phyloP scores from a whole-genome alignment of 1,284 basidiomycete genomes.

The Ceraceosorus guamensis region DNA sequence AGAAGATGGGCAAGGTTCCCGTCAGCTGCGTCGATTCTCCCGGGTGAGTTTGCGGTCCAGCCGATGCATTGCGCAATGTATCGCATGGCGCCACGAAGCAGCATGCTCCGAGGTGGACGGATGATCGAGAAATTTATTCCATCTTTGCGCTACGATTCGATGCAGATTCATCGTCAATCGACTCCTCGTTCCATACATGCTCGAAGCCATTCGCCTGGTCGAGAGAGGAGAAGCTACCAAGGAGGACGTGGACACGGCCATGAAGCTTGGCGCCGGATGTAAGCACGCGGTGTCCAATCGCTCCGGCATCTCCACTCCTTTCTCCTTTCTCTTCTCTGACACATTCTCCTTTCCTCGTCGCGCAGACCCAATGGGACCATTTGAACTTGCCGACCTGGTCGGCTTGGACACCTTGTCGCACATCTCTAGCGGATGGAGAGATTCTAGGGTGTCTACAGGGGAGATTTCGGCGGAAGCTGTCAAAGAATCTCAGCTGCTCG shows the following conservation, averaged over 20 bases:
- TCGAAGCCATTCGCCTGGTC: slow-evolving; percentile 57
- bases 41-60: slow-evolving; percentile 17
- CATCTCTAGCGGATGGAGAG: slow-evolving; percentile 56
- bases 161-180: slow-evolving; percentile 55
- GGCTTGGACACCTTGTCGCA: slow-evolving; percentile 52
- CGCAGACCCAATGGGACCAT: slow-evolving; percentile 52
- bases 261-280: slow-evolving; percentile 58
- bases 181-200: slow-evolving; percentile 55
- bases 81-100: no score
- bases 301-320: background rate
- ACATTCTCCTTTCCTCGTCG: background rate
- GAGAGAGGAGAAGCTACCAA: slow-evolving; percentile 57
- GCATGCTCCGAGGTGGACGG: no score
- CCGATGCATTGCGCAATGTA: no score
- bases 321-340: background rate
- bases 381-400: slow-evolving; percentile 57
- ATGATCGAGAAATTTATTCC: no score
- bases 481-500: slow-evolving; percentile 51
- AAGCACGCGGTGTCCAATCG: slow-evolving; percentile 15
- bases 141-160: no score
- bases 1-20: slow-evolving; percentile 55
- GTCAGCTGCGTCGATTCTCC: slow-evolving; percentile 55
- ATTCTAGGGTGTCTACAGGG: slow-evolving; percentile 50
- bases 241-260: slow-evolving; percentile 57
- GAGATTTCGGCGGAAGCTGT: slow-evolving; percentile 53